Evolutionary conservation across 345 rosid genomes (phyloP), one percentile per base, ranked within the genome.

Genomic region (Toxicodendron radicans): DNA sequence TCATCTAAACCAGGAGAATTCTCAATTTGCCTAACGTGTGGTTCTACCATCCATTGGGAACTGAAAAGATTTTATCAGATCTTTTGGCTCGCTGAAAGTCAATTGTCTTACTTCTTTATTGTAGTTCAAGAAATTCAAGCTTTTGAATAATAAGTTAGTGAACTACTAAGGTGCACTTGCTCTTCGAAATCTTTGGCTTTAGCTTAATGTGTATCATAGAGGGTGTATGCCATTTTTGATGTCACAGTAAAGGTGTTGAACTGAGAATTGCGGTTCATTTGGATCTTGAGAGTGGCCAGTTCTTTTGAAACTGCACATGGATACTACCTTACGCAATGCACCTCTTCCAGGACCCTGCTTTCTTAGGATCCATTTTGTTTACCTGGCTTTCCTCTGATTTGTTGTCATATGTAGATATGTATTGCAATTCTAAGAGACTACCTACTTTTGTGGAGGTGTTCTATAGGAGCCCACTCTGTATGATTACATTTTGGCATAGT

Each of bases 111-210:
- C 23, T 17, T 16, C 46, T 6, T 33, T 48, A 6, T 17, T 30
- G 27, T 58, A 3, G 58, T 68, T 68, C 27, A 53, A 52, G 43
- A 67, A 33, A 32, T 52, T 52, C 18, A 52, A 32, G 72, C 72
- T 33, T 32, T 33, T 12, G 32, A 53, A 33, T n/a, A 32, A 52
- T 32, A n/a, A 18, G 33, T 46, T 18, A 17, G 10, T 4, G 12
- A 35, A 18, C 60, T 23, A n/a, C 30, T 12, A 32, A 11, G 17
- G 18, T 52, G 27, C 43, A 14, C 56, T 24, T 48, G 41, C 41
- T 24, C 17, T 17, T 16, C 3, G 18, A 24, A 66, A 24, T 6
- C n/a, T 64, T 46, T 49, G 33, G 56, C 13, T 64, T 64, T 45
- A 64, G 54, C 68, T 64, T 45, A 70, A 14, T 58, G 38, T 57